phyloP scores from a whole-genome alignment of 2,329 filamentous ascomycete species.

The Ilyonectria destructans region DNA sequence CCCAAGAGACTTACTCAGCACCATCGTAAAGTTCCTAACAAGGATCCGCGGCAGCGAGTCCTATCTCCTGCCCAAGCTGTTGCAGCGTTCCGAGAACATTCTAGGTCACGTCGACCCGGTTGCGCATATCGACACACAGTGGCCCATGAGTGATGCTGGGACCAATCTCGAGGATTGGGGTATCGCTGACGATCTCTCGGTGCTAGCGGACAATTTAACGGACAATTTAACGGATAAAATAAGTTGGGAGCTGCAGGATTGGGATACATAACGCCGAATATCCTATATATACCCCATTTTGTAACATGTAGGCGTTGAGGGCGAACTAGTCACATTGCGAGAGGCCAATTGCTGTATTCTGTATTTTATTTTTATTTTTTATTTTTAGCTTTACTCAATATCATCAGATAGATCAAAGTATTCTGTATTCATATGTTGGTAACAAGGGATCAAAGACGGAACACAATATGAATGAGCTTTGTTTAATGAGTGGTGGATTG shows the following conservation, averaged over 20 bases:
- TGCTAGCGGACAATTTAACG: conserved; percentile 14
- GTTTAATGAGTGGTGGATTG: too few species aligned
- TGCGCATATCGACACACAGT: conserved; percentile 29
- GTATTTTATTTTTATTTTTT: too few species aligned
- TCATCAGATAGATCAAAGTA: too few species aligned
- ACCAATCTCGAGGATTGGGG: background rate
- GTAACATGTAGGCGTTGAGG: background rate
- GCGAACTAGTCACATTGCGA: background rate
- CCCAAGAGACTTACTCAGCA: conserved; percentile 49
- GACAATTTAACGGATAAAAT: conserved; percentile 14
- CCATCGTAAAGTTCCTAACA: conserved; percentile 47
- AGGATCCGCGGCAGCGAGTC: conserved; percentile 49
- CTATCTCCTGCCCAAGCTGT: conserved; percentile 47
- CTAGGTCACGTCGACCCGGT: conserved; percentile 34
- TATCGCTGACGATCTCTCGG: conserved; percentile 34
- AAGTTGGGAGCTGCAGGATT: background rate
- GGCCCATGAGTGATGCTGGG: conserved; percentile 10
- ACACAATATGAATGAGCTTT: too few species aligned
- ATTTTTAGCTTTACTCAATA: too few species aligned
- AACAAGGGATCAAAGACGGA: too few species aligned
- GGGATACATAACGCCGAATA: background rate
- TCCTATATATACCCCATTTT: background rate
- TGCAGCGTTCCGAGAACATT: conserved; percentile 45
- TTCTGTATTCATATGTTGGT: background rate
- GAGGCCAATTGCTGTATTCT: background rate